Percentiles rank a stretch among this genome's conserved stretches.
phyloP scores from a whole-genome alignment of 176 grass and related monocot species.

The Juncus inflexus region DNA sequence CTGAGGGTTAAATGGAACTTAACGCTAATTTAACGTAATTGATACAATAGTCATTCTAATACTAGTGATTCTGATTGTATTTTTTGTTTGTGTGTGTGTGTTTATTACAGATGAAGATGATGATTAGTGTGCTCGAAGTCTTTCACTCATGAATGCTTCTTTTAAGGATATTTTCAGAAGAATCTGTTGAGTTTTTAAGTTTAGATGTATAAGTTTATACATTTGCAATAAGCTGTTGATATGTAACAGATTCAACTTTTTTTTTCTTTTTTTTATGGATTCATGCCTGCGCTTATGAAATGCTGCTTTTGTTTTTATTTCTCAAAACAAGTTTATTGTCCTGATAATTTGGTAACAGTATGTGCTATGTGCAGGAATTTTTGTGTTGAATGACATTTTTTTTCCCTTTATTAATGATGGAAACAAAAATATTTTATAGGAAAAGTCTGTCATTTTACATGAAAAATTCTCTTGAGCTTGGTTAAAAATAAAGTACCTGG shows the following conservation, averaged over 20 bases:
- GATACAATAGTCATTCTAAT: no score
- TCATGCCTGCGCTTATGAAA: background rate
- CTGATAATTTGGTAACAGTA: background rate
- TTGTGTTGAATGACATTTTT: background rate
- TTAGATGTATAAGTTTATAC: slow-evolving; percentile 13
- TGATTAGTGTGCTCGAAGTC: slow-evolving; percentile 14
- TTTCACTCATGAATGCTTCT: background rate
- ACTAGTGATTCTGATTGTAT: slow-evolving; percentile 1
- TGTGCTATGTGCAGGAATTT: background rate
- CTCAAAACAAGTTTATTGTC: background rate
- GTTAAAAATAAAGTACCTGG: no score
- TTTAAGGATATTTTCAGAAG: background rate
- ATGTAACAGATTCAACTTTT: slow-evolving; percentile 22
- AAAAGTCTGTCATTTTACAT: background rate
- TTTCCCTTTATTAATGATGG: background rate
- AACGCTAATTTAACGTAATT: no score
- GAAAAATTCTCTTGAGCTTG: background rate
- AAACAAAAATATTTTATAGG: no score
- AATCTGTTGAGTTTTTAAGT: slow-evolving; percentile 25
- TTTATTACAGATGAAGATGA: slow-evolving; percentile 23
- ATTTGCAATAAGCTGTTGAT: slow-evolving; percentile 31
- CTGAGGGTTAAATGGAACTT: no score
- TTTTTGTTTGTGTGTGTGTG: background rate
- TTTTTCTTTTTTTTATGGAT: slow-evolving; percentile 3
- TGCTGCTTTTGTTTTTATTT: background rate